Evolutionary conservation across 345 rosid genomes (phyloP).

Genomic region (Sisymbrium irio): DNA sequence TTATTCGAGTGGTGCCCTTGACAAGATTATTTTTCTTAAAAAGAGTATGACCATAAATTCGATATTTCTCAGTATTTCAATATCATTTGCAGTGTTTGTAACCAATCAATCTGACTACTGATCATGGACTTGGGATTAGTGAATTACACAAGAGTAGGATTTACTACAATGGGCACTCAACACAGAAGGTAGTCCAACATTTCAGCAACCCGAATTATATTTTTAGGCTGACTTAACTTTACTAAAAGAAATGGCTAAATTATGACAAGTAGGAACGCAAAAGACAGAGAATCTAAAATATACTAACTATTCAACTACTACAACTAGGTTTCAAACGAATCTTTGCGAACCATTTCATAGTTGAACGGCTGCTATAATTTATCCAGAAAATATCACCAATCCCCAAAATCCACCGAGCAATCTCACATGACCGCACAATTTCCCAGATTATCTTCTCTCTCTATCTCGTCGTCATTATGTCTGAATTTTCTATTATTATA

Average conservation of each 20-base stretch:
- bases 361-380: too few species aligned
- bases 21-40: neutral
- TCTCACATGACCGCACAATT: conserved; percentile 32
- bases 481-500: neutral
- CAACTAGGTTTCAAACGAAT: neutral
- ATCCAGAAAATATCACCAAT: conserved; percentile 5
- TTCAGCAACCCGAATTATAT: too few species aligned
- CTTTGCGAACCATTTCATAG: neutral
- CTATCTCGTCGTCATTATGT: neutral
- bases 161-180: neutral
- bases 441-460: conserved; percentile 3
- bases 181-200: neutral
- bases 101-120: too few species aligned
- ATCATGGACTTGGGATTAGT: too few species aligned
- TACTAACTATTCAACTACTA: neutral
- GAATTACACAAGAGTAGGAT: neutral
- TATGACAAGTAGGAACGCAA: neutral
- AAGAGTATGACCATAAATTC: neutral
- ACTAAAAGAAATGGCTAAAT: too few species aligned
- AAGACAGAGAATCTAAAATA: neutral
- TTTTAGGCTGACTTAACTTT: too few species aligned
- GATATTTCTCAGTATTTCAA: neutral
- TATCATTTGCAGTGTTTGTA: neutral
- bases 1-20: neutral
- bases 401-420: conserved; percentile 6